Conservation (phyloP, 305 asterid genomes). For the Fraxinus dipetala region DNA sequence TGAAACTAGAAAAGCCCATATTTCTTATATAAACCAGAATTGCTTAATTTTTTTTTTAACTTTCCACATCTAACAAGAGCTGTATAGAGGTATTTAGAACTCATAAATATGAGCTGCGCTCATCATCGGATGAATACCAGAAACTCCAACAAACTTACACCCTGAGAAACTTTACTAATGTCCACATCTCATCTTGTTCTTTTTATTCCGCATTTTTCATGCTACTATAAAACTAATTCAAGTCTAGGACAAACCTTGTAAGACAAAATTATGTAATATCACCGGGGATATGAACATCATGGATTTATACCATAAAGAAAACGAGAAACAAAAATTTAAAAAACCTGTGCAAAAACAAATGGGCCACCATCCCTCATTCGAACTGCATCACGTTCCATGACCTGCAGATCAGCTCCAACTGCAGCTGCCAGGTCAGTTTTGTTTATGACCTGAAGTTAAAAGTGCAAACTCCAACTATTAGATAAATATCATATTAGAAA, state of each 20-base stretch:
- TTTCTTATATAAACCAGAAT: not conserved
- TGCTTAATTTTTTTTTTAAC: not conserved
- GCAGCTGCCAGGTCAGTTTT: constrained; percentile 91
- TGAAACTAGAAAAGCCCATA: not conserved
- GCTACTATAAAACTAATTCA: not conserved
- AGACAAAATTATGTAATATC: not conserved
- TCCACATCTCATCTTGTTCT: not conserved
- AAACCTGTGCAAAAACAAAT: constrained; percentile 86
- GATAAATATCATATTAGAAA: not conserved
- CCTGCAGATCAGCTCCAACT: constrained; percentile 80
- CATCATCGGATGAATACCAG: not conserved
- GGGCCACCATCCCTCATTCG: constrained; percentile 99
- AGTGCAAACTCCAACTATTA: not conserved
- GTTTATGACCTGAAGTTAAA: constrained; percentile 65
- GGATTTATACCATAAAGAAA: not conserved
- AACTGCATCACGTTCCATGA: constrained; percentile 94
- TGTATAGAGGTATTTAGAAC: not conserved
- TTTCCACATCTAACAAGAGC: not conserved
- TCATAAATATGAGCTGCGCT: not conserved
- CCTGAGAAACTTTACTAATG: not conserved
- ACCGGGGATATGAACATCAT: not conserved
- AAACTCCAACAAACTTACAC: not conserved
- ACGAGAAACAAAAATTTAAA: not conserved
- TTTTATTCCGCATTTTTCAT: not conserved
- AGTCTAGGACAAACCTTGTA: not conserved